A percentile compares a stretch with the other conserved stretches of the same genome.
Evolutionary conservation across 306 rosid species (phyloP).

Genomic region (Lotus japonicus): DNA sequence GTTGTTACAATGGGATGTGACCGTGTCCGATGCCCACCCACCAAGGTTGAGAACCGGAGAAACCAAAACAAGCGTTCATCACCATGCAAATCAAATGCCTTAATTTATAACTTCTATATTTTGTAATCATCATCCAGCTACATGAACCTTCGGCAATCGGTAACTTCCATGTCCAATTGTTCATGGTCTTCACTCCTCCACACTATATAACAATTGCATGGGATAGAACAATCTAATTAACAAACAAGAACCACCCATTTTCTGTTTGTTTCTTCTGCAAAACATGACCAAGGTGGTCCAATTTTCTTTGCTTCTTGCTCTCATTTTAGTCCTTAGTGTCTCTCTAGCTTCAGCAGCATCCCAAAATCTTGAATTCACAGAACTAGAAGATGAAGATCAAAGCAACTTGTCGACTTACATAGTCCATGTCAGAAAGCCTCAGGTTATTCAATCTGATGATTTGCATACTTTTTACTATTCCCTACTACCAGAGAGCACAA

Average conservation of each 20-base stretch:
- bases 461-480: conserved; percentile 45
- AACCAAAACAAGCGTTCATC: not conserved
- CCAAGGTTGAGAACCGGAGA: not conserved
- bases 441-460: conserved; percentile 20
- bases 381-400: not conserved
- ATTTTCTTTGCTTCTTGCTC: conserved; percentile 9
- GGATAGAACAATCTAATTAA: not conserved
- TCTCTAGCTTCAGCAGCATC: conserved; percentile 9
- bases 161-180: conserved; percentile 16
- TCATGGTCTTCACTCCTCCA: not conserved
- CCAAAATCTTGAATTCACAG: not conserved
- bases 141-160: not conserved
- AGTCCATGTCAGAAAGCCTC: conserved; percentile 40
- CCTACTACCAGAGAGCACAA: conserved; percentile 32
- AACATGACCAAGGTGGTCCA: conserved; percentile 13
- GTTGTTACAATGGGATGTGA: no score
- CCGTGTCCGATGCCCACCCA: no score
- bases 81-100: conserved; percentile 15
- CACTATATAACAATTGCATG: conserved; percentile 2
- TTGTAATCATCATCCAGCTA: no score
- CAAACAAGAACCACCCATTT: no score
- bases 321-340: not conserved
- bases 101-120: not conserved
- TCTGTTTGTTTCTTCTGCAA: not conserved
- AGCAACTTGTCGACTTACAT: conserved; percentile 35